Base-by-base conservation (phyloP, 148 eudicot genomes). In the Amaranthus palmeri region DNA sequence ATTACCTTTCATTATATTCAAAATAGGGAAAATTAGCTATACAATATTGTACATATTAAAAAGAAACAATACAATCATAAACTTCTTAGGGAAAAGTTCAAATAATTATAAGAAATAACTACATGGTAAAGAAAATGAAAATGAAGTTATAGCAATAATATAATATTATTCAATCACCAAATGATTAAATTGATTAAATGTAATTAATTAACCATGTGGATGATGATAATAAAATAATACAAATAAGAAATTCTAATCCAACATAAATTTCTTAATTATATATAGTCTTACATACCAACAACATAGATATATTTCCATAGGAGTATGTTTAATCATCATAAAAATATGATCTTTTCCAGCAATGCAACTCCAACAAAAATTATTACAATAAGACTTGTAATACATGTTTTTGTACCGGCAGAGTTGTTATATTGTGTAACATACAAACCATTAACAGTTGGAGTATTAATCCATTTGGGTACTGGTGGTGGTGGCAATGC, bases 401-500 rank as follows among this genome's bases (percentile, higher is more conserved):
- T 66, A 70, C 36, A 25, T 25, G 55, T 55, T 48, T 61, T 55
- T 41, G 45, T 25, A 71, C 78, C 72, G 44, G 60, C 55, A 0
- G 72, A 50, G 59, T 68, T 53, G 47, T 74, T 70, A 54, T 71
- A 75, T 63, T 84, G 73, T 0, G 77, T 54, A 10, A 59, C 80
- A 47, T 81, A 78, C 36, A 77, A 47, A 68, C 68, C 56, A 56
- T 53, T 61, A 14, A 70, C 17, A 6, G 72, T 75, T 3, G 83
- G 67, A 52, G 81, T 64, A 55, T 78, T 25, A 25, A 25, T 25
- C 36, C 36, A 25, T 25, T 25, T 25, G 36, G 79, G 72, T 7
- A 72, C 66, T 4, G 88, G 85, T 3, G 84, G 65, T 2, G 78
- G 69, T 3, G 78, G 82, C 0, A 80, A 65, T 10, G 78, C 72